phyloP scores from a whole-genome alignment of 805 yeast genomes.

The Kodamaea neixiangensis region DNA sequence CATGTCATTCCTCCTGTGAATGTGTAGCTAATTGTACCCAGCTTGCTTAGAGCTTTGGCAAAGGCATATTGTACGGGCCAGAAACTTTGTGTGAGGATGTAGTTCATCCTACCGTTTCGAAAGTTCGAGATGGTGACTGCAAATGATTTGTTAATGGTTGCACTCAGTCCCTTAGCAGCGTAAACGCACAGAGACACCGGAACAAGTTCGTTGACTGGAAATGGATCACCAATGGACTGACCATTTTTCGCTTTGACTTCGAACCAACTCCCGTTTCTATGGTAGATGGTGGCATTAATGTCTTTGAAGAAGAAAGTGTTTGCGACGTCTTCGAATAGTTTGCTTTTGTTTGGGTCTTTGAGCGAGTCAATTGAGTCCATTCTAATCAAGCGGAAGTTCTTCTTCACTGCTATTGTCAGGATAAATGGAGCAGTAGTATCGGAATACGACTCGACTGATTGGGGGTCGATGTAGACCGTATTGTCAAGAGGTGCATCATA shows the following conservation, averaged over 20 bases:
- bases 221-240: neutral
- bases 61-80: neutral
- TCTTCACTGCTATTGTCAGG: neutral
- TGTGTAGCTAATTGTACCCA: neutral
- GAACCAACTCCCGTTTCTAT: neutral
- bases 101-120: neutral
- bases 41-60: neutral
- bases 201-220: neutral
- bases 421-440: neutral
- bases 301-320: slow-evolving; percentile 6
- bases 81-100: neutral
- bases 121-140: neutral
- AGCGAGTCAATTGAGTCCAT: slow-evolving; percentile 3
- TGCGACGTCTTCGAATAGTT: slow-evolving; percentile 4
- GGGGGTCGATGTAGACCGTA: neutral
- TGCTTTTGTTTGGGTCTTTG: neutral
- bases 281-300: slow-evolving; percentile 3
- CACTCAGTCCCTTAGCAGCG: slow-evolving; percentile 2
- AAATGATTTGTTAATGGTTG: slow-evolving; percentile 2
- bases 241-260: slow-evolving; percentile 2
- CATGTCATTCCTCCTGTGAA: slow-evolving; percentile 7
- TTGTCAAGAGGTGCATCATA: neutral
- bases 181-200: slow-evolving; percentile 14
- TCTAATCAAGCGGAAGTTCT: neutral
- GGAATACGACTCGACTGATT: neutral